Base-by-base conservation (phyloP, 345 rosid genomes). In the Xanthoceras sorbifolium region DNA sequence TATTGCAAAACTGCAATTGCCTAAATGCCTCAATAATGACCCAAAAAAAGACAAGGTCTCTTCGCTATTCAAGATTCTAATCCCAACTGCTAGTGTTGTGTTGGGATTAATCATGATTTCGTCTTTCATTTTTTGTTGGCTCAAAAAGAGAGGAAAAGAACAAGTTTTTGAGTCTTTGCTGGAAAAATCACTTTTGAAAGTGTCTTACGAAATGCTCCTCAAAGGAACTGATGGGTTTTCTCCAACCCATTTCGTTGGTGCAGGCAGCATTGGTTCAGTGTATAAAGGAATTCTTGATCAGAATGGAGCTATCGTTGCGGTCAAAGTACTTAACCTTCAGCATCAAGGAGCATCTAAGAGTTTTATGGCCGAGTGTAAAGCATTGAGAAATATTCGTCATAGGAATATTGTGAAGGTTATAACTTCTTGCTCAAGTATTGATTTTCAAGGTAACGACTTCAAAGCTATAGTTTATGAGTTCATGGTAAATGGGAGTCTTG, bases 401-500 rank as follows among this genome's bases (percentile, higher is more conserved):
- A 36, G 76, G 38, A 80, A 76, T 71, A 73, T 71, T 25, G 73
- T 81, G 0, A 77, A 8, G 17, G 64, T 81, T 22, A 25, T 73
- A 34, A 67, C 78, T 9, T 57, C 75, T 23, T 76, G 75, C n/a
- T 72, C 84, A 0, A 78, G 74, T 22, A 55, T 50, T 22, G 78
- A 72, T 62, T 73, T 60, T 44, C 69, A 63, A 22, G 80, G 72
- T 6, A 72, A 72, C 6, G 80, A 75, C 3, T 81, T 81, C 65
- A 81, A 81, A 76, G 78, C 80, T 28, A 10, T 77, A 7, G 64
- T 76, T 6, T 77, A 71, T 3, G 84, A 67, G 71, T 67, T 59
- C 61, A 60, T 40, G 80, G 34, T 64, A 34, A 81, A 81, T 54
- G 80, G 80, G 6, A 81, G 77, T 68, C 65, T 81, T 23, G 78